Conservation (phyloP, 2,329 filamentous ascomycete species). For the Ceratocystis destructans region DNA sequence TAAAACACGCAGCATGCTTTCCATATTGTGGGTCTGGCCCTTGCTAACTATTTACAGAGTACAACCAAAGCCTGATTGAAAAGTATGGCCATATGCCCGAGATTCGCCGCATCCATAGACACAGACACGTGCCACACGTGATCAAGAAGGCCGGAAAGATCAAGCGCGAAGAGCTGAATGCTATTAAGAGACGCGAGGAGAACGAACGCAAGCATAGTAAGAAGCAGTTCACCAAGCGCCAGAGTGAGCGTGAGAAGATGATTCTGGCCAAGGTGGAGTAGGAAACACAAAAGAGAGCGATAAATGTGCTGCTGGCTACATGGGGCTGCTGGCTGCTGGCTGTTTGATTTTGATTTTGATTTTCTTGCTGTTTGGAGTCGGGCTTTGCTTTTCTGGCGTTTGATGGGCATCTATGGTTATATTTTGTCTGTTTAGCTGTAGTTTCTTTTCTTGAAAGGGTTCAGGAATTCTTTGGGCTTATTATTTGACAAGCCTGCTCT, state of each 20-base stretch:
- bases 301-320: neutral
- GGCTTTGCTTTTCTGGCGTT: conserved; percentile 8
- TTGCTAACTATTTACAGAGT: conserved; percentile 39
- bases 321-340: neutral
- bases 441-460: neutral
- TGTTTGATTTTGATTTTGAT: conserved; percentile 1
- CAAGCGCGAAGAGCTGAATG: conserved; percentile 75
- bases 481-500: neutral
- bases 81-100: conserved; percentile 94
- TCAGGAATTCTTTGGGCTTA: neutral
- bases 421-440: conserved; percentile 4
- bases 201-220: conserved; percentile 86
- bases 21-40: neutral
- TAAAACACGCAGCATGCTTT: neutral
- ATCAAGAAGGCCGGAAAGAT: conserved; percentile 95
- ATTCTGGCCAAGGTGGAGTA: conserved; percentile 53
- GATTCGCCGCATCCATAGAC: conserved; percentile 75
- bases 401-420: conserved; percentile 7
- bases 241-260: conserved; percentile 84
- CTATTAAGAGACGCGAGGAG: conserved; percentile 82
- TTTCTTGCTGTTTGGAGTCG: conserved; percentile 1
- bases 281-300: neutral
- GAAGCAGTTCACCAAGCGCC: conserved; percentile 61
- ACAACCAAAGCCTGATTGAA: conserved; percentile 71
- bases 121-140: conserved; percentile 81